These are phyloP conservation scores for Acer campestre DNA, from an alignment of 345 rosid genomes.

Conservation along the genomic window DNA sequence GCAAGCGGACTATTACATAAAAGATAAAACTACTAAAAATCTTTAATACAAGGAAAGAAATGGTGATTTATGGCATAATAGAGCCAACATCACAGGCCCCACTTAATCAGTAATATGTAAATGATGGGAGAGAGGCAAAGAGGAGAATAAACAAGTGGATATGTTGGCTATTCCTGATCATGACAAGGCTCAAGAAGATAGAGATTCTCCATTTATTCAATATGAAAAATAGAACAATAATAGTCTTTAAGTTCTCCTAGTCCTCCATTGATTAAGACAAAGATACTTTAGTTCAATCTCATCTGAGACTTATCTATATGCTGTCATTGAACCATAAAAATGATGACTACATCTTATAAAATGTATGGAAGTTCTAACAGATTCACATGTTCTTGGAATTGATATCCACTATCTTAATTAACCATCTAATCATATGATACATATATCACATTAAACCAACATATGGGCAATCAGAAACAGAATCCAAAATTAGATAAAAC, in stretches of 20 bases:
- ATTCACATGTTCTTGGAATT: not conserved
- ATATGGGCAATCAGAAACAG: not conserved
- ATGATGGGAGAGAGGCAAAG: not conserved
- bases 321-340: not conserved
- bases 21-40: not conserved
- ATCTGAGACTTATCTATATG: not conserved
- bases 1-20: not conserved
- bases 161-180: not conserved
- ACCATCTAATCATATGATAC: not conserved
- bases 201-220: not conserved
- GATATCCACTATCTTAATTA: not conserved
- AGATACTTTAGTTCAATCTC: not conserved
- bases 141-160: not conserved
- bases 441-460: not conserved
- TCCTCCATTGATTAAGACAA: not conserved
- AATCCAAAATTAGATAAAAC: not conserved
- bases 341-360: not conserved
- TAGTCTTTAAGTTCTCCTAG: not conserved
- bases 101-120: not conserved
- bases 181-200: not conserved
- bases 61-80: not conserved
- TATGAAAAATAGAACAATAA: not conserved
- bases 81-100: slow-evolving; percentile 4
- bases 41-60: not conserved
- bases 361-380: not conserved